Base-by-base conservation (phyloP, 1,139 yeast genomes). In the Yamadazyma buinensis region DNA sequence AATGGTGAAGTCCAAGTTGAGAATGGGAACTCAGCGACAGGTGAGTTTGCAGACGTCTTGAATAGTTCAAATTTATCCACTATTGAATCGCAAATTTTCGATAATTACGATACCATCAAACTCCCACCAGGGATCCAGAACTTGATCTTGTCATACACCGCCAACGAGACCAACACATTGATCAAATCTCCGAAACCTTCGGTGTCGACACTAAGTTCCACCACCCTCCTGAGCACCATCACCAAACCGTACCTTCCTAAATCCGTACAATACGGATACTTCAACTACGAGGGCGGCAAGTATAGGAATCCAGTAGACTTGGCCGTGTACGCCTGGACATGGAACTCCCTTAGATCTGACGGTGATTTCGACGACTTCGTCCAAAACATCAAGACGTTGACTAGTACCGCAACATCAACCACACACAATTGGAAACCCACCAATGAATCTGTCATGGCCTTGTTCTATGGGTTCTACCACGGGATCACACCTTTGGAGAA, bases 121-220 rank as follows among this genome's bases (percentile, higher is more conserved):
- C 56, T 80, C 34, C 90, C 92, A 4, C 80, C 86, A 6, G 94
- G 94, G 20, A 72, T 84, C 26, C 90, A 84, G 54, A 80, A 79
- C 47, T 69, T 78, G 39, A 68, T 78, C 2, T 52, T 74, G 17
- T 74, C 83, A 0, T 74, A 69, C 47, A 67, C 72, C 6, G 58
- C 75, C n/a, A n/a, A n/a, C n/a, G n/a, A n/a, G n/a, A n/a, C n/a
- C n/a, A n/a, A n/a, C n/a, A n/a, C n/a, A n/a, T n/a, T n/a, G n/a
- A n/a, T n/a, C n/a, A n/a, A n/a, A n/a, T n/a, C n/a, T n/a, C n/a
- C n/a, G n/a, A n/a, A n/a, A n/a, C n/a, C n/a, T n/a, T n/a, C n/a
- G n/a, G n/a, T n/a, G n/a, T n/a, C n/a, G n/a, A n/a, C n/a, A n/a
- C n/a, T n/a, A n/a, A n/a, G n/a, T n/a, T n/a, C n/a, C n/a, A n/a